Evolutionary conservation across 192 early-diverging fungal genomes (phyloP).

Genomic region (Gonapodya sp.): DNA sequence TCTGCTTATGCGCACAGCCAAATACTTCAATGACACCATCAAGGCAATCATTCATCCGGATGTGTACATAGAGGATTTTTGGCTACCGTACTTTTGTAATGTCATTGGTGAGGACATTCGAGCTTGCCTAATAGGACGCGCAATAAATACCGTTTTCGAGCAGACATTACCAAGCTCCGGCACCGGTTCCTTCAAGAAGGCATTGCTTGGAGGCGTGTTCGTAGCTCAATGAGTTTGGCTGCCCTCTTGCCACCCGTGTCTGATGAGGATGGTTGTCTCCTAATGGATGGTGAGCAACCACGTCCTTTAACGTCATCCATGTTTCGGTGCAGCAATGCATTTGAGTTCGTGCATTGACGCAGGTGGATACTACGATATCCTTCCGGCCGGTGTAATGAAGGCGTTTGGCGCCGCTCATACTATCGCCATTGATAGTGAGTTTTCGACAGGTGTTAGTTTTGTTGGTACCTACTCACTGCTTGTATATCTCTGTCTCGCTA

Average conservation of each 20-base stretch:
- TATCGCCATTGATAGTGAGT: not conserved
- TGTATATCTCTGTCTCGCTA: not conserved
- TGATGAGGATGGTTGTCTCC: not conserved
- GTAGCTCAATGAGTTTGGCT: not conserved
- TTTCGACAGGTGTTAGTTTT: not conserved
- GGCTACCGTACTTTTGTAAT: not conserved
- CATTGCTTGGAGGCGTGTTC: not conserved
- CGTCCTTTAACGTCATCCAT: not conserved
- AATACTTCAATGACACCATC: not conserved
- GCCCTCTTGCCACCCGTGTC: not conserved
- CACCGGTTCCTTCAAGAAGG: not conserved
- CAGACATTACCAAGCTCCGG: not conserved
- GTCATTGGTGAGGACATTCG: not conserved
- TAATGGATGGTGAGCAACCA: not conserved
- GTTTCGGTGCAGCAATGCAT: not conserved
- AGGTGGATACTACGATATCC: not conserved
- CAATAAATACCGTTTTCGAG: not conserved
- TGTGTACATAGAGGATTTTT: not conserved
- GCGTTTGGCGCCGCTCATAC: not conserved
- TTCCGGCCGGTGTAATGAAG: not conserved
- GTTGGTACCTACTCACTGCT: not conserved
- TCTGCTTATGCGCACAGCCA: not conserved
- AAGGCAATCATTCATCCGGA: not conserved
- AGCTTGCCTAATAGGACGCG: not conserved
- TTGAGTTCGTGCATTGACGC: too few species aligned